Percentiles rank a stretch among this genome's conserved stretches.
Conservation (phyloP, 108 stramenopile species). For the Hondaea fermentalgiana region DNA sequence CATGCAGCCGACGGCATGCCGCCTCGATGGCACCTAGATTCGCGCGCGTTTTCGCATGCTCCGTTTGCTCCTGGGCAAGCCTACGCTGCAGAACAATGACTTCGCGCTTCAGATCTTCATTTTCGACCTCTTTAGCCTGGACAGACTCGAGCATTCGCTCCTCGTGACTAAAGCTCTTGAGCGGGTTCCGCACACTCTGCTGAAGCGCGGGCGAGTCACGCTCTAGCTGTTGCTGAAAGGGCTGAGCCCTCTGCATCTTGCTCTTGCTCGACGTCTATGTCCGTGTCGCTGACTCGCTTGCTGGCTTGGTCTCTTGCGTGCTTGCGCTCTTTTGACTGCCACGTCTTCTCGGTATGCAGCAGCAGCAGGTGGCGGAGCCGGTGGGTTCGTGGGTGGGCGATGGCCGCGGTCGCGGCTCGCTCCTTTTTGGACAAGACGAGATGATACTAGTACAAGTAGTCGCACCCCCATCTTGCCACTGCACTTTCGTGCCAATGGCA, state of each 20-base stretch:
- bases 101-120: neutral
- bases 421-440: too few species aligned
- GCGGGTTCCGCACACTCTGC: neutral
- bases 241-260: neutral
- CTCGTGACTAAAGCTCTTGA: neutral
- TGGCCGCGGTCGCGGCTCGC: too few species aligned
- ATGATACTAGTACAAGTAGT: too few species aligned
- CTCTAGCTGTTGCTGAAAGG: neutral
- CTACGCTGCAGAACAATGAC: neutral
- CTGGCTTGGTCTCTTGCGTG: too few species aligned
- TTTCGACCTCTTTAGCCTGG: neutral
- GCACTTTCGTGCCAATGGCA: too few species aligned
- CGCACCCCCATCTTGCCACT: too few species aligned
- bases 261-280: too few species aligned
- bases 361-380: too few species aligned
- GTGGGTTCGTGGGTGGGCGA: too few species aligned
- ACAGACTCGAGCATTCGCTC: neutral
- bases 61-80: neutral
- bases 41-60: neutral
- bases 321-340: too few species aligned
- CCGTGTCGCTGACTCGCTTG: too few species aligned
- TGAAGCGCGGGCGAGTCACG: neutral
- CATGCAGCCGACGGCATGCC: neutral
- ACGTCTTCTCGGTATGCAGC: too few species aligned
- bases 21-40: neutral